A percentile compares a stretch with the other conserved stretches of the same genome.
Conservation (phyloP, 805 yeast species). For the Kluyveromyces wickerhamii region DNA sequence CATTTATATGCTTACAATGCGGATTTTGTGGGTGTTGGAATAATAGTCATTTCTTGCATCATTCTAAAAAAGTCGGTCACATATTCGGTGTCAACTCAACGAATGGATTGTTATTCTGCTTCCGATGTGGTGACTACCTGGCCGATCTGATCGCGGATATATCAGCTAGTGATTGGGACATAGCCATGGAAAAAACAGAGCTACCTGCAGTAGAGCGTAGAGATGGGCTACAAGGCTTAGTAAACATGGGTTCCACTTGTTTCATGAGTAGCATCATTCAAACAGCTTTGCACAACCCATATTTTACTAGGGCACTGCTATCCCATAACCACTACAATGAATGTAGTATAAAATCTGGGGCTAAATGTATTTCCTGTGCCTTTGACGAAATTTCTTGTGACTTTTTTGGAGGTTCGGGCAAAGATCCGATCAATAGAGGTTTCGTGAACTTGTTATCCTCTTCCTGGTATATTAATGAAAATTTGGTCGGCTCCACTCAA, state of each 20-base stretch:
- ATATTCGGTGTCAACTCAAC: constrained; percentile 59
- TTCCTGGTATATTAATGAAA: constrained; percentile 77
- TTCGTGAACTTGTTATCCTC: constrained; percentile 74
- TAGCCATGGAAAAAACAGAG: constrained; percentile 14
- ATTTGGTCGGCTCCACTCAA: constrained; percentile 91
- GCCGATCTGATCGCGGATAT: constrained; percentile 36
- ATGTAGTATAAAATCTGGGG: constrained; percentile 24
- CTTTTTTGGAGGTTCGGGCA: constrained; percentile 51
- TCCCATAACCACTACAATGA: constrained; percentile 30
- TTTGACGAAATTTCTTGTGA: constrained; percentile 69
- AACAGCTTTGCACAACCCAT: constrained; percentile 83
- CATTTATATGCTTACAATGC: constrained; percentile 67
- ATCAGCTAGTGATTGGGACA: constrained; percentile 24
- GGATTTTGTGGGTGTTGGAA: constrained; percentile 67
- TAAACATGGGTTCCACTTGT: constrained; percentile 95
- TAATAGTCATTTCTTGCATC: constrained; percentile 38
- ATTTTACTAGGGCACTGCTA: constrained; percentile 69
- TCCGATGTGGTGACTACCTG: constrained; percentile 67
- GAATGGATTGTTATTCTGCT: constrained; percentile 67
- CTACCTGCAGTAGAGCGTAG: constrained; percentile 39
- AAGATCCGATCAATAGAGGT: constrained; percentile 35
- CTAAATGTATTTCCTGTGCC: constrained; percentile 72
- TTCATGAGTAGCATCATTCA: constrained; percentile 93
- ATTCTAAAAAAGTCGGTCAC: constrained; percentile 43
- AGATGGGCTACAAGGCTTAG: constrained; percentile 80